phyloP scores from a whole-genome alignment of 805 yeast species.

The Metschnikowia lochheadii region DNA sequence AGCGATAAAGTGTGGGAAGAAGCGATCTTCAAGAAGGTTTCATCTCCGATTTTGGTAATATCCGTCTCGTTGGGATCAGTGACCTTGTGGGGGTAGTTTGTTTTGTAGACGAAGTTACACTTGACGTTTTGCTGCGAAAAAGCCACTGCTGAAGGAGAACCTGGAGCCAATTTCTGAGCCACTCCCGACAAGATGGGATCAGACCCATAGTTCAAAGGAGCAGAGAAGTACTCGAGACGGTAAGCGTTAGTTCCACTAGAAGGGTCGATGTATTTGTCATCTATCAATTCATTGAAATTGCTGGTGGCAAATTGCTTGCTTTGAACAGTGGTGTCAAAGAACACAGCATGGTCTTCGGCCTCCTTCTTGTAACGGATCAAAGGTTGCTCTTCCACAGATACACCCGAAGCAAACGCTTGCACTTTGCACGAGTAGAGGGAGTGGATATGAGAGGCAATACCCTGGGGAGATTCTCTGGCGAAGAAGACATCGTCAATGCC shows the following conservation, averaged over 20 bases:
- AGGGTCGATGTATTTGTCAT: slow-evolving; percentile 72
- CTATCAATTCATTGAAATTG: slow-evolving; percentile 70
- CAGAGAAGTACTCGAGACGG: slow-evolving; percentile 75
- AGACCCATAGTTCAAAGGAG: slow-evolving; percentile 48
- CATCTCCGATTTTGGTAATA: slow-evolving; percentile 70
- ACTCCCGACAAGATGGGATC: slow-evolving; percentile 45
- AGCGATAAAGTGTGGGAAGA: slow-evolving; percentile 73
- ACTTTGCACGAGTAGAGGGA: slow-evolving; percentile 90
- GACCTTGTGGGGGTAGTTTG: slow-evolving; percentile 28
- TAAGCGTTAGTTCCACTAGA: slow-evolving; percentile 41
- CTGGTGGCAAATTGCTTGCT: slow-evolving; percentile 28
- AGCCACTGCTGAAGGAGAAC: slow-evolving; percentile 11
- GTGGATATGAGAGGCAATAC: slow-evolving; percentile 78
- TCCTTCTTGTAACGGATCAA: slow-evolving; percentile 78
- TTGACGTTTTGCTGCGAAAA: slow-evolving; percentile 49
- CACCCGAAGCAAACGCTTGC: slow-evolving; percentile 65
- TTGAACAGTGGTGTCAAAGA: slow-evolving; percentile 68
- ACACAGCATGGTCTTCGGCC: slow-evolving; percentile 82
- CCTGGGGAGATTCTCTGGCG: slow-evolving; percentile 76
- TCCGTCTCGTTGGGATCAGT: slow-evolving; percentile 40
- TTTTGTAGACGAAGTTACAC: slow-evolving; percentile 82
- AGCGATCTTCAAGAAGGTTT: slow-evolving; percentile 71
- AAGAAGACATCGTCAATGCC: slow-evolving; percentile 93
- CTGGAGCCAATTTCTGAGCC: slow-evolving; percentile 26
- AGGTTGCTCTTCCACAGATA: slow-evolving; percentile 47